phyloP scores from a whole-genome alignment of 176 grass and related monocot genomes.

The Saccharum spontaneum region DNA sequence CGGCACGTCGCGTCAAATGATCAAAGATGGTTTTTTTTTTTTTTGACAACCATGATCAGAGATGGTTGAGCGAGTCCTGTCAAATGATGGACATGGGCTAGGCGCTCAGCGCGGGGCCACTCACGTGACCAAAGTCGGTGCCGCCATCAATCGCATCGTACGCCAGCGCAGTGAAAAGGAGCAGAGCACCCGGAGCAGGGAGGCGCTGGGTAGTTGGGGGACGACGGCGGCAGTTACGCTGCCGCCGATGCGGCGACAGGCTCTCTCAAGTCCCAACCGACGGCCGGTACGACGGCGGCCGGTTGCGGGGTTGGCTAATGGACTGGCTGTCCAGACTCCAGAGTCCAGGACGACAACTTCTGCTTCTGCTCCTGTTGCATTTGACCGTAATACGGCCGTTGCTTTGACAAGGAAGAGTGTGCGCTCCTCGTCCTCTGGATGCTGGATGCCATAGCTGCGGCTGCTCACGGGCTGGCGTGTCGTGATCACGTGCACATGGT shows the following conservation, averaged over 20 bases:
- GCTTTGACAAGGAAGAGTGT: no score
- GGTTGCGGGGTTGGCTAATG: background rate
- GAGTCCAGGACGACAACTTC: no score
- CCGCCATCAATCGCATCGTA: background rate
- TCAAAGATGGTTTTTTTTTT: background rate
- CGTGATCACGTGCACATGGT: no score
- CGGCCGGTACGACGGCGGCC: background rate
- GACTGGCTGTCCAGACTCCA: background rate
- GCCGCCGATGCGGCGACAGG: conserved; percentile 49
- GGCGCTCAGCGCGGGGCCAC: background rate
- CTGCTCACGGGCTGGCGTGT: no score
- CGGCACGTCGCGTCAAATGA: conserved; percentile 12
- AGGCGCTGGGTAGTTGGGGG: background rate
- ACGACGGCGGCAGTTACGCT: conserved; percentile 10
- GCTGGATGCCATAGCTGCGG: no score
- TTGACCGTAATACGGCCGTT: no score
- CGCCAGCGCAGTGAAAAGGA: background rate
- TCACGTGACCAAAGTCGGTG: conserved; percentile 22
- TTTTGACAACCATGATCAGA: background rate
- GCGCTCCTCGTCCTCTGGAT: no score
- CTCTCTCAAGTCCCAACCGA: background rate
- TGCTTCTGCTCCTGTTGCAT: no score
- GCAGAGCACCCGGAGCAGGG: background rate
- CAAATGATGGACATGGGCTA: background rate
- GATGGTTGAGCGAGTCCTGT: conserved; percentile 7